phyloP scores from a whole-genome alignment of 257 asterid genomes.

The Solanum peruvianum region DNA sequence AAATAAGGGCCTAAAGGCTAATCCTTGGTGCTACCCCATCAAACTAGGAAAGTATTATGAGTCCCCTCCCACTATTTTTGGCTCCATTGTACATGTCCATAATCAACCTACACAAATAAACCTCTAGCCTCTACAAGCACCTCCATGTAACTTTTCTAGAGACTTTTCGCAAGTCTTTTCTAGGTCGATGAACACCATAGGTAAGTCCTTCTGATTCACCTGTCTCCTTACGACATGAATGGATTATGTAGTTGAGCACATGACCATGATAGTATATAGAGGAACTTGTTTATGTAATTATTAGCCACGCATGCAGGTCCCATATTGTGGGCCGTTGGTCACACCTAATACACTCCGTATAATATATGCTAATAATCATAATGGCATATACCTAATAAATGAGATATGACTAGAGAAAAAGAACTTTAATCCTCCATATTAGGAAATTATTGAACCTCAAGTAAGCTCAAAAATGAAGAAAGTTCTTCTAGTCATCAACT shows the following conservation, averaged over 20 bases:
- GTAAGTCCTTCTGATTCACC: not conserved
- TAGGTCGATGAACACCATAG: not conserved
- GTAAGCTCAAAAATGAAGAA: conserved; percentile 6
- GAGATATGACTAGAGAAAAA: not conserved
- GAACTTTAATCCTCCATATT: not conserved
- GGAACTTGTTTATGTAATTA: too few relatives aligned
- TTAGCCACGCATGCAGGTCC: too few relatives aligned
- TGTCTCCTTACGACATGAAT: not conserved
- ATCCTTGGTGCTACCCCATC: not conserved
- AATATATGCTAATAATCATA: too few relatives aligned
- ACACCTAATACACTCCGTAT: not conserved
- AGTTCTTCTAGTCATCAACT: conserved; percentile 5
- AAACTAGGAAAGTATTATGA: not conserved
- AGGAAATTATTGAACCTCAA: not conserved
- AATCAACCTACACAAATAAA: not conserved
- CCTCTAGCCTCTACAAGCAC: not conserved
- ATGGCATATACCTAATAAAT: not conserved
- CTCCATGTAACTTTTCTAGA: not conserved
- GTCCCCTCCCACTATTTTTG: not conserved
- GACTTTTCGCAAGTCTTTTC: not conserved
- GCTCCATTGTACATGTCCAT: not conserved
- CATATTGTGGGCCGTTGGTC: not conserved
- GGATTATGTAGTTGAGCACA: not conserved
- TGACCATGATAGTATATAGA: too few relatives aligned
- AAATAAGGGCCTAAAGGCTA: not conserved